Percentiles rank a stretch among this genome's conserved stretches.
phyloP scores from a whole-genome alignment of 2,329 filamentous ascomycete genomes.

The Didymella keratinophila region DNA sequence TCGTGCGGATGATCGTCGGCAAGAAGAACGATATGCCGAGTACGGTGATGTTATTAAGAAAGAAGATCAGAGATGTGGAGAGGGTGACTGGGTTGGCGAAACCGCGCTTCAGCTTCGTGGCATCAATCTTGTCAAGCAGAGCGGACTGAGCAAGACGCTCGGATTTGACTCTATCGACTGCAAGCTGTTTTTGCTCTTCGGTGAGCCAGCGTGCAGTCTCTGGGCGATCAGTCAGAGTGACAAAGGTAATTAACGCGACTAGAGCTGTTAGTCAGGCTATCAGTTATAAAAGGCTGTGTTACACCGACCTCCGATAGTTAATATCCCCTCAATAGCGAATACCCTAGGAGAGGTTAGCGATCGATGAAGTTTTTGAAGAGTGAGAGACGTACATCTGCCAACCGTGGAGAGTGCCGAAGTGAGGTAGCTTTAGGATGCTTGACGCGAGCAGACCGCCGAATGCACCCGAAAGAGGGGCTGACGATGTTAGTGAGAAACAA shows the following conservation, averaged over 20 bases:
- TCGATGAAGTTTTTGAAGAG: not conserved
- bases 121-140: not conserved
- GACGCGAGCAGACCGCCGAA: not conserved
- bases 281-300: too few relatives aligned
- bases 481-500: not conserved
- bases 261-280: too few relatives aligned
- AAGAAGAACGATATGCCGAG: not conserved
- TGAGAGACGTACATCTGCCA: not conserved
- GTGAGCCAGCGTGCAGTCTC: not conserved
- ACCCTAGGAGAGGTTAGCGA: not conserved
- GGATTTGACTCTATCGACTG: not conserved
- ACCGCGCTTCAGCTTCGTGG: not conserved
- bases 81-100: not conserved
- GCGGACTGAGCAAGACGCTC: not conserved
- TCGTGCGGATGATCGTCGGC: not conserved
- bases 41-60: not conserved
- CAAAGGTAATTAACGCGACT: not conserved
- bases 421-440: not conserved
- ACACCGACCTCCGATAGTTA: not conserved
- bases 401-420: not conserved
- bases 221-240: not conserved
- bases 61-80: not conserved
- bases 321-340: not conserved
- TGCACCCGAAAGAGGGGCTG: not conserved
- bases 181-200: not conserved